These are phyloP conservation scores for Penicillium subrubescens DNA, from an alignment of 495 filamentous ascomycete species.

Conservation along the genomic window DNA sequence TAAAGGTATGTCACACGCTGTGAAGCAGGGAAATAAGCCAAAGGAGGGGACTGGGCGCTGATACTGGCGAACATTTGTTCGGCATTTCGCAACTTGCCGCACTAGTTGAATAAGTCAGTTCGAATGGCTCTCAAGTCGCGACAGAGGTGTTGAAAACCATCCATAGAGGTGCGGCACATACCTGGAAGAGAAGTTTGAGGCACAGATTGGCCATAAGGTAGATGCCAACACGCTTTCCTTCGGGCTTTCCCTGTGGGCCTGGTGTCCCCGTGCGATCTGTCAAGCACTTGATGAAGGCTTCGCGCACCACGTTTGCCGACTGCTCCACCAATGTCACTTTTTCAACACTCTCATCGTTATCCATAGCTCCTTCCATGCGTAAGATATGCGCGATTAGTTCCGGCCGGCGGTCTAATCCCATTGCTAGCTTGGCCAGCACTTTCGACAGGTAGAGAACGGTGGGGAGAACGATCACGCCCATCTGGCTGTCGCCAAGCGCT, in stretches of 20 bases:
- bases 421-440: conserved; percentile 75
- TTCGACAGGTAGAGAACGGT: conserved; percentile 76
- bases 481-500: conserved; percentile 73
- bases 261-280: conserved; percentile 72
- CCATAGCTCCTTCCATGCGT: conserved; percentile 48
- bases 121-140: not conserved
- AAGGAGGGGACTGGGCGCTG: conserved; percentile 74
- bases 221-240: conserved; percentile 84
- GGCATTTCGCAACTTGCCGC: conserved; percentile 62
- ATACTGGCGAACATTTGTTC: conserved; percentile 91
- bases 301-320: conserved; percentile 83
- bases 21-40: conserved; percentile 78
- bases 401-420: conserved; percentile 74
- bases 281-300: conserved; percentile 88
- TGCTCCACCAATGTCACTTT: conserved; percentile 78
- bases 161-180: conserved; percentile 30
- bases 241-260: conserved; percentile 56
- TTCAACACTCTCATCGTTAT: conserved; percentile 57
- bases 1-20: conserved; percentile 92
- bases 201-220: conserved; percentile 91
- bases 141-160: not conserved
- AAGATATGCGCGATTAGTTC: conserved; percentile 64
- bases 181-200: conserved; percentile 84
- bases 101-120: conserved; percentile 32
- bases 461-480: conserved; percentile 76